Conservation (phyloP, 129 eudicot genomes). For the Tagetes erecta region DNA sequence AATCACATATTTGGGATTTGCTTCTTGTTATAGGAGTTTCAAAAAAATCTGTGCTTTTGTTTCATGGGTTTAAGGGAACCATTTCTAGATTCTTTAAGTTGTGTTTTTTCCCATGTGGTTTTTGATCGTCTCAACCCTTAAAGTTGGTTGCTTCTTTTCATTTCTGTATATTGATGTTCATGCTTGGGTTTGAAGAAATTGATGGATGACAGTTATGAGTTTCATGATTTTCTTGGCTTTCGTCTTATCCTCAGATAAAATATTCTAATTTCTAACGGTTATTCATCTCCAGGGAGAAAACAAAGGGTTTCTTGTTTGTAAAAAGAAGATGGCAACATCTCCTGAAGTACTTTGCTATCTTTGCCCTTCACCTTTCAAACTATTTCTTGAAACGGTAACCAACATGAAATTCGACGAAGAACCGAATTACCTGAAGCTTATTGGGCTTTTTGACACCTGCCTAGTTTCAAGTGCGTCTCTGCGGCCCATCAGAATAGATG, state of each 20-base stretch:
- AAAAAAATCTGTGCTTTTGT: not conserved
- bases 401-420: constrained; percentile 87
- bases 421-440: constrained; percentile 73
- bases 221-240: not conserved
- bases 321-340: constrained; percentile 87
- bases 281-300: constrained; percentile 70
- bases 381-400: constrained; percentile 69
- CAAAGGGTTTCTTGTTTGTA: constrained; percentile 88
- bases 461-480: constrained; percentile 47
- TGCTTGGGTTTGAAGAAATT: not conserved
- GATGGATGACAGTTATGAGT: not conserved
- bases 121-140: not conserved
- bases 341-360: constrained; percentile 70
- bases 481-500: constrained; percentile 77
- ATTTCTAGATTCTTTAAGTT: not conserved
- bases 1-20: not conserved
- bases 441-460: constrained; percentile 58
- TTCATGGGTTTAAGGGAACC: not conserved
- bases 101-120: not conserved
- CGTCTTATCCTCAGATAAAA: not conserved
- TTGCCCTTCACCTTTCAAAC: constrained; percentile 72
- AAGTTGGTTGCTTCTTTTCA: not conserved
- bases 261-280: not conserved
- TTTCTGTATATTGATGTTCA: not conserved
- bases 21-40: not conserved